These are phyloP conservation scores for Puccinia triticina DNA, from an alignment of 1,284 basidiomycete species.

Conservation along the genomic window DNA sequence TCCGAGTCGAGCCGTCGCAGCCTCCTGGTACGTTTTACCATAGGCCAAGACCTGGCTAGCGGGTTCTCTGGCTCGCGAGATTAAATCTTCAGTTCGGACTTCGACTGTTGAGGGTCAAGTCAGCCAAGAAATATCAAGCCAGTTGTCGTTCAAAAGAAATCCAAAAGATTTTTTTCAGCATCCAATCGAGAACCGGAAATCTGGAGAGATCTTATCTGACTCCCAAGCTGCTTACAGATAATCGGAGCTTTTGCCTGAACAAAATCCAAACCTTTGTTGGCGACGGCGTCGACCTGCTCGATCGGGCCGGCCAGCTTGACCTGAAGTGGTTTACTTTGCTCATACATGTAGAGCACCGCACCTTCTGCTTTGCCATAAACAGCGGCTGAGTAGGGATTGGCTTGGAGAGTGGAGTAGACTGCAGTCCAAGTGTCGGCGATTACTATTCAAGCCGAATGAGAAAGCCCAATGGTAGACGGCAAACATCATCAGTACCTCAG, in stretches of 20 bases:
- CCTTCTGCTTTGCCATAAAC: constrained; percentile 44
- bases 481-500: not conserved
- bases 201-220: not conserved
- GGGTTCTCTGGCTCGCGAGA: constrained; percentile 42
- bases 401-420: constrained; percentile 43
- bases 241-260: constrained; percentile 49
- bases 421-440: constrained; percentile 40
- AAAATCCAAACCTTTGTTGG: constrained; percentile 50
- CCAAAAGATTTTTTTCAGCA: not conserved
- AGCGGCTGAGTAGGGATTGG: constrained; percentile 46
- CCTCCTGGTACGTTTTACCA: constrained; percentile 48
- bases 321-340: constrained; percentile 47
- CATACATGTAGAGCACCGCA: constrained; percentile 41
- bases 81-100: constrained; percentile 41
- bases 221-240: constrained; percentile 27
- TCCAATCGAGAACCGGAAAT: not conserved
- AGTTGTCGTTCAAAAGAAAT: not conserved
- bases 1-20: constrained; percentile 27
- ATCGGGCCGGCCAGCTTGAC: constrained; percentile 46
- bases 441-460: not conserved
- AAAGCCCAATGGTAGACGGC: not conserved
- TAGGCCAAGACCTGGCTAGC: constrained; percentile 46
- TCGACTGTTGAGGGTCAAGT: constrained; percentile 18
- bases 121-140: not conserved
- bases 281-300: constrained; percentile 49